Evolutionary conservation across 495 filamentous ascomycete genomes (phyloP).

Genomic region (Thermothielavioides terrestris): DNA sequence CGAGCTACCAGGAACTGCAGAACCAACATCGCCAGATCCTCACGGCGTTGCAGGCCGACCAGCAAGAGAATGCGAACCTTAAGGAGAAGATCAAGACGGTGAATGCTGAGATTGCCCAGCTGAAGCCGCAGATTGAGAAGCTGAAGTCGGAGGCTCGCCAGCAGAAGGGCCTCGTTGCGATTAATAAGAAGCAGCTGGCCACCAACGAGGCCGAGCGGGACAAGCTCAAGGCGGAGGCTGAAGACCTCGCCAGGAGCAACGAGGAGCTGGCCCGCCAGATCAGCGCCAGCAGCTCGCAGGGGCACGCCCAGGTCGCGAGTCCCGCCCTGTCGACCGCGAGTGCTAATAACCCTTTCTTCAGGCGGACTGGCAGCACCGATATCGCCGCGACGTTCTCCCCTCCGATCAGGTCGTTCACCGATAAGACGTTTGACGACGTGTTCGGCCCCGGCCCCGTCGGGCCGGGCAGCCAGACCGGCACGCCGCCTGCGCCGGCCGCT

Average conservation of each 20-base stretch:
- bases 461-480: slow-evolving; percentile 23
- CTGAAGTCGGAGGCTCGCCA: slow-evolving; percentile 80
- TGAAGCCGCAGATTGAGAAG: slow-evolving; percentile 86
- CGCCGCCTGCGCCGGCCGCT: slow-evolving; percentile 46
- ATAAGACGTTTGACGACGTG: slow-evolving; percentile 78
- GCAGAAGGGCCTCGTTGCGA: slow-evolving; percentile 90
- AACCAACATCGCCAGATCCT: slow-evolving; percentile 70
- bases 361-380: slow-evolving; percentile 58
- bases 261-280: slow-evolving; percentile 43
- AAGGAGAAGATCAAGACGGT: slow-evolving; percentile 79
- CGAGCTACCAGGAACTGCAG: slow-evolving; percentile 72
- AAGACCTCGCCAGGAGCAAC: slow-evolving; percentile 55
- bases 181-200: slow-evolving; percentile 93
- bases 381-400: slow-evolving; percentile 50
- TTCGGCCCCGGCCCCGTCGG: slow-evolving; percentile 54
- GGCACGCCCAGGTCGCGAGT: slow-evolving; percentile 42
- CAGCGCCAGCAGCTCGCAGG: slow-evolving; percentile 33
- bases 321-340: slow-evolving; percentile 67
- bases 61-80: slow-evolving; percentile 74
- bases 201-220: slow-evolving; percentile 83
- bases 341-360: slow-evolving; percentile 85
- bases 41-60: slow-evolving; percentile 70
- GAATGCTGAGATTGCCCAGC: slow-evolving; percentile 69
- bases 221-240: slow-evolving; percentile 69
- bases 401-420: slow-evolving; percentile 39